Conservation (phyloP, 2,329 filamentous ascomycete species). For the Cordyceps fumosorosea region DNA sequence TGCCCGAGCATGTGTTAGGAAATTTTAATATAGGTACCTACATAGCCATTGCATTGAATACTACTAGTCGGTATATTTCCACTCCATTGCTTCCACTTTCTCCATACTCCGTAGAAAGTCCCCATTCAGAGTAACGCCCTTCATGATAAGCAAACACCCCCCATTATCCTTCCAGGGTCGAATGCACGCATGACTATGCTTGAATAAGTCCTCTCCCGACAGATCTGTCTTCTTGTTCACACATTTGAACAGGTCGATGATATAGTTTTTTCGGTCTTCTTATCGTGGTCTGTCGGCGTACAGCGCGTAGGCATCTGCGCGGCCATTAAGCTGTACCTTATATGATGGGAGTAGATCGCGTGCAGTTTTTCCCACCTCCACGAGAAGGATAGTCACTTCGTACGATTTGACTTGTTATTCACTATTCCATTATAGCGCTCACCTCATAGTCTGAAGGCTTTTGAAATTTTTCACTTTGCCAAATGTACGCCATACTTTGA, state of each 20-base stretch:
- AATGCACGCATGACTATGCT: not conserved
- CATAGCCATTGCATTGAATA: not conserved
- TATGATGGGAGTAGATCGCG: not conserved
- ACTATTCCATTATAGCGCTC: not conserved
- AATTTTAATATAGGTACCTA: not conserved
- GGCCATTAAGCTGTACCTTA: not conserved
- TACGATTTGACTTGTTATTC: not conserved
- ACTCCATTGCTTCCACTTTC: not conserved
- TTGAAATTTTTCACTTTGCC: not conserved
- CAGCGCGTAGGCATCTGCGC: not conserved
- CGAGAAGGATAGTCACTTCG: not conserved
- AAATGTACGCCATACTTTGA: not conserved
- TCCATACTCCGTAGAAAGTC: not conserved
- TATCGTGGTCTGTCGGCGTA: not conserved
- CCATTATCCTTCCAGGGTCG: not conserved
- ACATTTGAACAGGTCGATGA: not conserved
- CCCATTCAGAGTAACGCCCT: not conserved
- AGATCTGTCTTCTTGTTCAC: not conserved
- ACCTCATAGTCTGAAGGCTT: not conserved
- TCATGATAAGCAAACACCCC: not conserved
- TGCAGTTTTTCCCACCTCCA: not conserved
- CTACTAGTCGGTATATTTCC: not conserved
- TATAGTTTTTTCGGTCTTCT: not conserved
- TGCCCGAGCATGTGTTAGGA: not conserved
- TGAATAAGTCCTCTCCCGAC: not conserved